Conservation (phyloP, 78 protist species). For the Dictyostelium purpureum region DNA sequence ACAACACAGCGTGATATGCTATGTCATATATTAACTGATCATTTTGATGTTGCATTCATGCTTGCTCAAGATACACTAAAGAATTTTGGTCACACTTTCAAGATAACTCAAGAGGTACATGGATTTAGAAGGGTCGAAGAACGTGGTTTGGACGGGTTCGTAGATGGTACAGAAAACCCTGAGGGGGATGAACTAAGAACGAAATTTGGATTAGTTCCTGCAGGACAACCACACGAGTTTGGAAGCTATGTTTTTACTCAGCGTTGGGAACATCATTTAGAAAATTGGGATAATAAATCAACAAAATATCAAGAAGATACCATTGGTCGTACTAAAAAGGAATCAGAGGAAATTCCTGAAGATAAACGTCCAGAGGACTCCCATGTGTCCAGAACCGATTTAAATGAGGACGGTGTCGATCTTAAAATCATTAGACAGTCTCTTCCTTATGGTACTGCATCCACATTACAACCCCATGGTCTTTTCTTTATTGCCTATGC, state of each 20-base stretch:
- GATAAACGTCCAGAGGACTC: neutral
- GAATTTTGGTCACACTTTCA: neutral
- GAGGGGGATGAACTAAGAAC: neutral
- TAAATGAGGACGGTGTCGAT: conserved; percentile 31
- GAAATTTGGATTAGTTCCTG: neutral
- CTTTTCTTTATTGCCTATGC: conserved; percentile 29
- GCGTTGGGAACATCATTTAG: conserved; percentile 15
- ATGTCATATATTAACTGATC: conserved; percentile 12
- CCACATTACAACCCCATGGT: conserved; percentile 14
- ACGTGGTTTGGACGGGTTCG: conserved; percentile 8
- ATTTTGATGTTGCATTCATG: conserved; percentile 12
- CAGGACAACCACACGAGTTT: neutral
- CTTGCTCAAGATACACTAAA: neutral
- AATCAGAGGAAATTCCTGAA: neutral
- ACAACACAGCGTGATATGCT: conserved; percentile 35
- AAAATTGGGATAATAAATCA: neutral
- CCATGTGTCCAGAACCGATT: conserved; percentile 36
- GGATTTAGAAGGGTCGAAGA: conserved; percentile 57
- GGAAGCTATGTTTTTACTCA: conserved; percentile 55
- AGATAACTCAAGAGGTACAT: conserved; percentile 20
- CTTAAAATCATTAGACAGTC: conserved; percentile 47
- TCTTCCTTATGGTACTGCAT: conserved; percentile 31
- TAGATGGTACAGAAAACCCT: conserved; percentile 73
- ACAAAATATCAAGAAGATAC: neutral
- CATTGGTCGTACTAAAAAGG: conserved; percentile 47